Percentiles rank a stretch among this genome's conserved stretches.
Conservation (phyloP, 805 yeast genomes). For the Nakazawaea laoshanensis region DNA sequence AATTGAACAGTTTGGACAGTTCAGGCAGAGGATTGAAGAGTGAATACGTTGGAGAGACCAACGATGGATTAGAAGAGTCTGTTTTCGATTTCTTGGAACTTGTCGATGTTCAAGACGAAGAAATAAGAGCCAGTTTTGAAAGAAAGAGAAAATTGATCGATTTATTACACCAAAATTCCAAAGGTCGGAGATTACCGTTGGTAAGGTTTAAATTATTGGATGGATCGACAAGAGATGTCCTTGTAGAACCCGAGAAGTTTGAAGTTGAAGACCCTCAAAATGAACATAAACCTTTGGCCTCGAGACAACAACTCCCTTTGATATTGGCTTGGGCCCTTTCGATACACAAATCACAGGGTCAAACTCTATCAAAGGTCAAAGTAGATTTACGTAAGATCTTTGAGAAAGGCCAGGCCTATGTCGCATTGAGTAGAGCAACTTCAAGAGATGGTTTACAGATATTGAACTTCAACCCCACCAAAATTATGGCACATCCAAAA, state of each 20-base stretch:
- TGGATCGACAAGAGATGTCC: conserved; percentile 62
- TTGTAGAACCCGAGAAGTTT: conserved; percentile 82
- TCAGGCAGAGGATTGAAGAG: background rate
- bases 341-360: conserved; percentile 94
- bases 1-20: background rate
- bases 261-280: conserved; percentile 47
- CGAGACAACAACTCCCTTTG: conserved; percentile 75
- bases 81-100: conserved; percentile 39
- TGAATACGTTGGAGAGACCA: conserved; percentile 12
- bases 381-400: conserved; percentile 73
- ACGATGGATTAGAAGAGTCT: conserved; percentile 29
- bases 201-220: conserved; percentile 71
- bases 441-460: conserved; percentile 79
- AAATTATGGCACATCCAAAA: conserved; percentile 60
- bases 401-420: conserved; percentile 94
- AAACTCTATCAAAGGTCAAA: conserved; percentile 65
- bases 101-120: conserved; percentile 5
- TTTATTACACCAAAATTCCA: conserved; percentile 34
- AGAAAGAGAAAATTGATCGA: conserved; percentile 40
- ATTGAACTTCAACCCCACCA: conserved; percentile 53
- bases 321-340: conserved; percentile 96
- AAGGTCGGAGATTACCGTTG: conserved; percentile 52
- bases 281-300: conserved; percentile 60
- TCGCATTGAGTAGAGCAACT: conserved; percentile 82
- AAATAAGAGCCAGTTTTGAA: conserved; percentile 23